Percentiles rank a stretch among this genome's conserved stretches.
Evolutionary conservation across 441 rosid genomes (phyloP).

Genomic region (Euphorbia corollata): DNA sequence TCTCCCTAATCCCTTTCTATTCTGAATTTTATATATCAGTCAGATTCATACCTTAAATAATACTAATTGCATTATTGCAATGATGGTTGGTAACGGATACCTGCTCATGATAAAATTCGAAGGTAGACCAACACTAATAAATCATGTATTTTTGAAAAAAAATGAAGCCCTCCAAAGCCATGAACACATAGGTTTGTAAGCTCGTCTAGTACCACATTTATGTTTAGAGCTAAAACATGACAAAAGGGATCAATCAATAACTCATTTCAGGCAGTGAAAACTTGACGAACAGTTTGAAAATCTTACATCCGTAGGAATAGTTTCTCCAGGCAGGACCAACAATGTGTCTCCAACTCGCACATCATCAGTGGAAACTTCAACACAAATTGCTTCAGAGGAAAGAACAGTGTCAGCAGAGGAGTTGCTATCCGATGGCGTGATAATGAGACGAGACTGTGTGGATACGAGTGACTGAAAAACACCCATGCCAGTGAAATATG

Average conservation of each 20-base stretch:
- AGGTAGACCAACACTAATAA: not conserved
- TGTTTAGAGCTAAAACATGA: conserved; percentile 7
- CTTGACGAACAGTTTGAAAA: conserved; percentile 16
- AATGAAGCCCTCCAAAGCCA: not conserved
- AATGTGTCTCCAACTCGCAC: conserved; percentile 80
- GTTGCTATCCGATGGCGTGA: conserved; percentile 62
- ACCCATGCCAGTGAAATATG: conserved; percentile 21
- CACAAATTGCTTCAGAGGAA: conserved; percentile 69
- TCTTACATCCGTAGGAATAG: conserved; percentile 86
- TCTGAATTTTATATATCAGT: too few relatives aligned
- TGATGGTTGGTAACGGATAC: not conserved
- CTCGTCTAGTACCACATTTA: not conserved
- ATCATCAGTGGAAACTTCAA: conserved; percentile 78
- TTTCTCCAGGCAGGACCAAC: conserved; percentile 89
- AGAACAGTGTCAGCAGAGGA: conserved; percentile 54
- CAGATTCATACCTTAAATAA: not conserved
- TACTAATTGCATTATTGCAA: conserved; percentile 8
- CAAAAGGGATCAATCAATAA: conserved; percentile 5
- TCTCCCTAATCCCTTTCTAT: too few relatives aligned
- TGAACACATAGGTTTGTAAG: not conserved
- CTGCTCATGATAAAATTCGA: not conserved
- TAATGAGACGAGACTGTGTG: conserved; percentile 75
- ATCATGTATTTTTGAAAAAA: not conserved
- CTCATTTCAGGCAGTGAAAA: conserved; percentile 11
- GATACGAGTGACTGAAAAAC: conserved; percentile 78